phyloP scores from a whole-genome alignment of 805 yeast species.

The Barnettozyma sucrosica region DNA sequence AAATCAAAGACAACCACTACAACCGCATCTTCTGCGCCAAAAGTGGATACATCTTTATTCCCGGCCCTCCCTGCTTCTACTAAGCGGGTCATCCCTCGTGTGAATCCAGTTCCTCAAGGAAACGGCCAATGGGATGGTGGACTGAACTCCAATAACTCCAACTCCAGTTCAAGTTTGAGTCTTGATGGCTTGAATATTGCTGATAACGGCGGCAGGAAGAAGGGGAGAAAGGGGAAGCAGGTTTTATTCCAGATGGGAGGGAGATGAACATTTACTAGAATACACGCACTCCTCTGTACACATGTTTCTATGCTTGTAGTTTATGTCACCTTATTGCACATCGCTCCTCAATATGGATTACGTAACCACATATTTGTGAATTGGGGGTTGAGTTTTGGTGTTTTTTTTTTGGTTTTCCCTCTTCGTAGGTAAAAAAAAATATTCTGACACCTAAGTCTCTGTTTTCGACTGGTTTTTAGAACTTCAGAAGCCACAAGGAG shows the following conservation, averaged over 20 bases:
- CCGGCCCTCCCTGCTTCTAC: constrained; percentile 43
- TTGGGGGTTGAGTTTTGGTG: too few relatives aligned
- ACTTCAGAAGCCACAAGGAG: background rate
- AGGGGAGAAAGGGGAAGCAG: constrained; percentile 46
- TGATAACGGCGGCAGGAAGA: constrained; percentile 19
- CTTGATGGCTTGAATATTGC: constrained; percentile 18
- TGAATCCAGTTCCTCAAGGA: constrained; percentile 42
- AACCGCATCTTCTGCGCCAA: constrained; percentile 14
- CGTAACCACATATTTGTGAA: too few relatives aligned
- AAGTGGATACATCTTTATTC: constrained; percentile 32
- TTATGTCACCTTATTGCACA: too few relatives aligned
- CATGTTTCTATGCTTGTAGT: background rate
- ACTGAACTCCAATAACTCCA: constrained; percentile 14
- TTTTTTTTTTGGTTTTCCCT: background rate
- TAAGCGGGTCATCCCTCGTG: constrained; percentile 49
- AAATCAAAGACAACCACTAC: constrained; percentile 19
- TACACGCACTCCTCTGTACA: background rate
- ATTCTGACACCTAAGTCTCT: background rate
- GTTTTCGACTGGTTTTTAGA: background rate
- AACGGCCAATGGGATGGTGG: constrained; percentile 31
- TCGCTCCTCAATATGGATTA: background rate
- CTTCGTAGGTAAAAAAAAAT: background rate
- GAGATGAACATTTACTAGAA: constrained; percentile 13
- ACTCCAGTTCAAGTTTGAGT: constrained; percentile 8
- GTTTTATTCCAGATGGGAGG: constrained; percentile 47